Percentiles rank a stretch among this genome's conserved stretches.
phyloP scores from a whole-genome alignment of 1,139 yeast species.

The Yamadazyma mexicana region DNA sequence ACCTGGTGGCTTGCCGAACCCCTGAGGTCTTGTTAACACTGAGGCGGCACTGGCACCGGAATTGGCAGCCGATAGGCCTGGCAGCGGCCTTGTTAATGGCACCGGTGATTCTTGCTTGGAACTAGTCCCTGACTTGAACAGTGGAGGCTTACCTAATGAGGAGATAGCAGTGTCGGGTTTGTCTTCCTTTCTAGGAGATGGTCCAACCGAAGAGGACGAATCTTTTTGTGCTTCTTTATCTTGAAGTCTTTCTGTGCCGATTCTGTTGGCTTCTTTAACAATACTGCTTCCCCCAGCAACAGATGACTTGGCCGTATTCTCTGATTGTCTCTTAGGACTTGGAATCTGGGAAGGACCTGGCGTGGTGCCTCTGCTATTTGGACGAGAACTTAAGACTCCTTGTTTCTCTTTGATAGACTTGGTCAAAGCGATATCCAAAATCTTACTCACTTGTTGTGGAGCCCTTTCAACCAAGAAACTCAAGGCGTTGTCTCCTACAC shows the following conservation, averaged over 20 bases:
- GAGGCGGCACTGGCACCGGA: conserved; percentile 7
- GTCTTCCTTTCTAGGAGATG: neutral
- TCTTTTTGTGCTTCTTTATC: neutral
- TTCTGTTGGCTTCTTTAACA: conserved; percentile 12
- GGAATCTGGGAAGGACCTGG: conserved; percentile 24
- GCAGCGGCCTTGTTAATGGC: conserved; percentile 7
- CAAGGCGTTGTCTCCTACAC: conserved; percentile 78
- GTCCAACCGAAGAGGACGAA: too few species aligned
- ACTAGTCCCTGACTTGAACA: conserved; percentile 4
- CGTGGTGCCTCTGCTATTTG: conserved; percentile 28
- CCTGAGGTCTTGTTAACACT: conserved; percentile 18
- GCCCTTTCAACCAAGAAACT: conserved; percentile 82
- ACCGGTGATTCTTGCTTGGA: conserved; percentile 3
- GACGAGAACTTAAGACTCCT: conserved; percentile 22
- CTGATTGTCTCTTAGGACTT: conserved; percentile 13
- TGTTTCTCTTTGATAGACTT: conserved; percentile 68
- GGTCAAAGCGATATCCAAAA: conserved; percentile 79
- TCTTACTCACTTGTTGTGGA: conserved; percentile 82
- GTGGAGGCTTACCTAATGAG: conserved; percentile 14
- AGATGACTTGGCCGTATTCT: conserved; percentile 1
- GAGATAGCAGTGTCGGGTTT: conserved; percentile 1
- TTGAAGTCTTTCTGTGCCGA: conserved; percentile 5
- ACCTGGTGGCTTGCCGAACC: conserved; percentile 24
- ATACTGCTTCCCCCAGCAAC: conserved; percentile 7
- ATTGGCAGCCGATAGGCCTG: conserved; percentile 1